Evolutionary conservation across 805 yeast genomes (phyloP).

Genomic region (Hanseniaspora mollemarum): DNA sequence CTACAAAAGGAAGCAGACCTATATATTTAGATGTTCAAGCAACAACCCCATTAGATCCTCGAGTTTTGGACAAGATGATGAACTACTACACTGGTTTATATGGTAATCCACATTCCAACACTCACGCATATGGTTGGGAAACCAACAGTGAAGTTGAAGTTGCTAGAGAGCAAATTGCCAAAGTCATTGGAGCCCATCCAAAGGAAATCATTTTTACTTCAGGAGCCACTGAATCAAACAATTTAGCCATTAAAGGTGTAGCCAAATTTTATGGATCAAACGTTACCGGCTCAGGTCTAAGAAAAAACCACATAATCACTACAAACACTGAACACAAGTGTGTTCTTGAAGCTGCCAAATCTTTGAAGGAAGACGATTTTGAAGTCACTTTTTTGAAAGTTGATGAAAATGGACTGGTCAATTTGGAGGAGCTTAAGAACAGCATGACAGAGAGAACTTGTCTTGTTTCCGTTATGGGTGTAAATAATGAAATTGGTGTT

Average conservation of each 20-base stretch:
- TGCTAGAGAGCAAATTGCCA: slow-evolving; percentile 75
- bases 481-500: slow-evolving; percentile 96
- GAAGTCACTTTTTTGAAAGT: slow-evolving; percentile 92
- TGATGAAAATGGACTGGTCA: slow-evolving; percentile 63
- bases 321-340: slow-evolving; percentile 97
- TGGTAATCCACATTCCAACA: slow-evolving; percentile 96
- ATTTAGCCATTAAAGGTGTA: slow-evolving; percentile 90
- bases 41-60: slow-evolving; percentile 94
- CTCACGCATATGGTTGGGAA: slow-evolving; percentile 98
- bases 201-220: slow-evolving; percentile 94
- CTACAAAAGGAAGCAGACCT: slow-evolving; percentile 62
- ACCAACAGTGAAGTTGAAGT: slow-evolving; percentile 82
- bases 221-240: slow-evolving; percentile 96
- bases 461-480: slow-evolving; percentile 89
- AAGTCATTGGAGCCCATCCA: slow-evolving; percentile 81
- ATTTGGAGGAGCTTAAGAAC: slow-evolving; percentile 62
- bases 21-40: slow-evolving; percentile 96
- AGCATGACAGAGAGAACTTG: slow-evolving; percentile 86
- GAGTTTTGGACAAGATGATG: slow-evolving; percentile 83
- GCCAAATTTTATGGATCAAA: slow-evolving; percentile 83
- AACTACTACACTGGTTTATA: slow-evolving; percentile 80
- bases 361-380: slow-evolving; percentile 90
- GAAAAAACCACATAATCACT: slow-evolving; percentile 84
- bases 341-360: slow-evolving; percentile 92
- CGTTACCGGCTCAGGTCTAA: not conserved